Conservation (phyloP, 345 rosid species). For the Murraya koenigii region DNA sequence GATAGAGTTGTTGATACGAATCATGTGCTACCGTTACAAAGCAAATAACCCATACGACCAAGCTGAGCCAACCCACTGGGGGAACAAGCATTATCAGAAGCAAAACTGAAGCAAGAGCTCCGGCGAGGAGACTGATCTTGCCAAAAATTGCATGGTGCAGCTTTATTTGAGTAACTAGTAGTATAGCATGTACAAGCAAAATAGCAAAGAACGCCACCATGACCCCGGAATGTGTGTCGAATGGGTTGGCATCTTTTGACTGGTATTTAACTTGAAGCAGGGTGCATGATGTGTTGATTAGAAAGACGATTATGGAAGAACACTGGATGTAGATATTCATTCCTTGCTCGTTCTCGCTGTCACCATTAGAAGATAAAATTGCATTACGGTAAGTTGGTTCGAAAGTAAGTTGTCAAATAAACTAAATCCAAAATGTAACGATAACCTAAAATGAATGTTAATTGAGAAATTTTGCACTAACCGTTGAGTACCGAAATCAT, state of each 20-base stretch:
- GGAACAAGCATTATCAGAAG: neutral
- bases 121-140: neutral
- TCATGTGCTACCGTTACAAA: neutral
- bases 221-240: neutral
- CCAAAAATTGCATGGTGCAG: neutral
- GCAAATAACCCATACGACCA: neutral
- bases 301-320: neutral
- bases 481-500: too few relatives aligned
- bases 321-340: neutral
- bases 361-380: neutral
- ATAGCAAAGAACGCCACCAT: conserved; percentile 1
- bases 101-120: conserved; percentile 10
- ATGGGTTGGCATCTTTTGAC: neutral
- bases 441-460: too few relatives aligned
- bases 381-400: too few relatives aligned
- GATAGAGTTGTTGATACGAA: neutral
- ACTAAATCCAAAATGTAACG: too few relatives aligned
- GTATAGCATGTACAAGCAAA: neutral
- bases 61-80: neutral
- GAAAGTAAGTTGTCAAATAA: too few relatives aligned
- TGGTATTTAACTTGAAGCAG: conserved; percentile 10
- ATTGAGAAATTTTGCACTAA: too few relatives aligned
- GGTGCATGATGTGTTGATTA: neutral
- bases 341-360: neutral
- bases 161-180: neutral